These are phyloP conservation scores for Didymella lethalis DNA, from an alignment of 2,329 filamentous ascomycete genomes.

Conservation along the genomic window DNA sequence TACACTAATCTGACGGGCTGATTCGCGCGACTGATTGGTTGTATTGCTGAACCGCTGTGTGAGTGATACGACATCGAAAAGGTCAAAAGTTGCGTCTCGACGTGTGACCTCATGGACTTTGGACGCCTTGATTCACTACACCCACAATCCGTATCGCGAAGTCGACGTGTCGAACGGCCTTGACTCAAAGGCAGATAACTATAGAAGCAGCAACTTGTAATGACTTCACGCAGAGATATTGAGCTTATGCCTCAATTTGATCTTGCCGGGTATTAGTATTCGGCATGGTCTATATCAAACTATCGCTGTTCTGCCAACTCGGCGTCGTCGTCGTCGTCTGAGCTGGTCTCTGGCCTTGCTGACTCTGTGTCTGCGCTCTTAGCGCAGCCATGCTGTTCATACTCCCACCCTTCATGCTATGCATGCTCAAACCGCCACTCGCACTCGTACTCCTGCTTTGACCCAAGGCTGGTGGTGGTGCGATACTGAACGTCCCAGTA, in stretches of 20 bases:
- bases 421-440: slow-evolving; percentile 29
- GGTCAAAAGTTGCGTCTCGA: background rate
- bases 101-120: background rate
- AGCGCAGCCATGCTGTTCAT: slow-evolving; percentile 39
- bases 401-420: slow-evolving; percentile 16
- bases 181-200: background rate
- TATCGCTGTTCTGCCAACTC: slow-evolving; percentile 39
- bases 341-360: slow-evolving; percentile 29
- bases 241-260: too few relatives aligned
- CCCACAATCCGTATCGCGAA: background rate
- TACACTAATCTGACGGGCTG: slow-evolving; percentile 15
- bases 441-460: slow-evolving; percentile 21
- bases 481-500: slow-evolving; percentile 36
- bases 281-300: slow-evolving; percentile 33
- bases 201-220: background rate
- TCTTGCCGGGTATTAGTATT: background rate
- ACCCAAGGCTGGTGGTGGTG: slow-evolving; percentile 33
- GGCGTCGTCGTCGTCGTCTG: slow-evolving; percentile 25
- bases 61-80: background rate
- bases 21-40: background rate
- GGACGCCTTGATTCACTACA: background rate
- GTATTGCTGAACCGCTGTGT: slow-evolving; percentile 11
- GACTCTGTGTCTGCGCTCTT: slow-evolving; percentile 36
- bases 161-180: background rate
- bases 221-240: background rate